phyloP scores from a whole-genome alignment of 495 filamentous ascomycete genomes.

The Penicillium verhagenii region DNA sequence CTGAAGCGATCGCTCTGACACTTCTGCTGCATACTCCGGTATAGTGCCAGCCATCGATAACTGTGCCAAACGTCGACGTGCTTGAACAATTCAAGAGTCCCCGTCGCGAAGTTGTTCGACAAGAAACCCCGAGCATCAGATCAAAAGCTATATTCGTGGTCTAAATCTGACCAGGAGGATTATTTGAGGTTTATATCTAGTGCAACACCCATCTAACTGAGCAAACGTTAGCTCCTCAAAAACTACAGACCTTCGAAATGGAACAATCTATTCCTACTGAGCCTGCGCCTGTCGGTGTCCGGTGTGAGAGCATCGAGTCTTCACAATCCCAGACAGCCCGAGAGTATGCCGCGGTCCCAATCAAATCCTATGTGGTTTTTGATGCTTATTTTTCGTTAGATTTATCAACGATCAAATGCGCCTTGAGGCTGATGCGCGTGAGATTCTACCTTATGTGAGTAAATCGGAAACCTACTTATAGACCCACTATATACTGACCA shows the following conservation, averaged over 20 bases:
- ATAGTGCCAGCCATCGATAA: not conserved
- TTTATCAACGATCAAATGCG: constrained; percentile 87
- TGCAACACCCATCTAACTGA: not conserved
- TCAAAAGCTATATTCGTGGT: no score
- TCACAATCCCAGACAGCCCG: constrained; percentile 82
- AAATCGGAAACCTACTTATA: constrained; percentile 6
- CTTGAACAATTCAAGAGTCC: not conserved
- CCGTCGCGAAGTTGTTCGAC: not conserved
- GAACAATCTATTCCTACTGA: constrained; percentile 8
- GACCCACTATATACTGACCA: constrained; percentile 12
- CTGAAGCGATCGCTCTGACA: not conserved
- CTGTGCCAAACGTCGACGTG: not conserved
- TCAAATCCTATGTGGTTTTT: not conserved
- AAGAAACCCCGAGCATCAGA: no score
- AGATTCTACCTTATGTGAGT: constrained; percentile 85
- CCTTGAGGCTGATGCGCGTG: constrained; percentile 91
- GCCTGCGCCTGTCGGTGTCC: constrained; percentile 15
- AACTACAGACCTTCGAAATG: constrained; percentile 3
- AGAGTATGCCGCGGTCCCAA: constrained; percentile 54
- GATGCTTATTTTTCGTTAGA: constrained; percentile 34
- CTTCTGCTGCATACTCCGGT: not conserved
- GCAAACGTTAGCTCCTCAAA: not conserved
- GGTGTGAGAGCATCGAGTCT: constrained; percentile 58
- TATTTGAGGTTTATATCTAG: no score
- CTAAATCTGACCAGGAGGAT: no score